A percentile compares a stretch with the other conserved stretches of the same genome.
These are phyloP conservation scores for Neurospora sp. DNA, from an alignment of 495 filamentous ascomycete species.

Conservation along the genomic window DNA sequence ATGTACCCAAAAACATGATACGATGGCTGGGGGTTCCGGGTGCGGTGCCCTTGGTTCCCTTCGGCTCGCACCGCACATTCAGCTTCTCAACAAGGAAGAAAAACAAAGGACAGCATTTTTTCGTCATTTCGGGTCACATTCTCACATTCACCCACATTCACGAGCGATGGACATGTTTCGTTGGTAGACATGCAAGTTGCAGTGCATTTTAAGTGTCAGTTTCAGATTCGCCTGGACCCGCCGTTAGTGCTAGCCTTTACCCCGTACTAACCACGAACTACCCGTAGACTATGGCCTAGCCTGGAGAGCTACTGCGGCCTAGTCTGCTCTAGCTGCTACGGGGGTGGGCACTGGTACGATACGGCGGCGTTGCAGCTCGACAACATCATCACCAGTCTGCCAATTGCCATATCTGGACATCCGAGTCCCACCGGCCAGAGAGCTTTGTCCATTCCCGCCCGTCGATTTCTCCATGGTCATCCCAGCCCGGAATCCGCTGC, in stretches of 20 bases:
- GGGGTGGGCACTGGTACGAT: not conserved
- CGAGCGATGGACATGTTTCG: not conserved
- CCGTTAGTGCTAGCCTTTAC: not conserved
- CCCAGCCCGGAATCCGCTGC: not conserved
- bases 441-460: not conserved
- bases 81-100: not conserved
- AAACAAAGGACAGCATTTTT: not conserved
- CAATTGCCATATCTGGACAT: not conserved
- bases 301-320: not conserved
- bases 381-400: not conserved
- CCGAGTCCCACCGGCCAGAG: not conserved
- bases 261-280: not conserved
- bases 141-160: not conserved
- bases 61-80: not conserved
- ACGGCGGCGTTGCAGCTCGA: not conserved
- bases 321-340: not conserved
- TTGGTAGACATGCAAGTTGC: not conserved
- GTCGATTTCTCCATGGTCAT: not conserved
- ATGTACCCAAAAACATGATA: not conserved
- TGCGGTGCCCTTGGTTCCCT: not conserved
- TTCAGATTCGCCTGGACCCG: not conserved
- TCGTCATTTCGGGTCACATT: not conserved
- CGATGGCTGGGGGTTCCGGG: not conserved
- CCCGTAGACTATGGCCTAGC: not conserved
- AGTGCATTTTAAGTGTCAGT: not conserved